These are phyloP conservation scores for Hevea brasiliensis DNA, from an alignment of 345 rosid species.

Conservation along the genomic window DNA sequence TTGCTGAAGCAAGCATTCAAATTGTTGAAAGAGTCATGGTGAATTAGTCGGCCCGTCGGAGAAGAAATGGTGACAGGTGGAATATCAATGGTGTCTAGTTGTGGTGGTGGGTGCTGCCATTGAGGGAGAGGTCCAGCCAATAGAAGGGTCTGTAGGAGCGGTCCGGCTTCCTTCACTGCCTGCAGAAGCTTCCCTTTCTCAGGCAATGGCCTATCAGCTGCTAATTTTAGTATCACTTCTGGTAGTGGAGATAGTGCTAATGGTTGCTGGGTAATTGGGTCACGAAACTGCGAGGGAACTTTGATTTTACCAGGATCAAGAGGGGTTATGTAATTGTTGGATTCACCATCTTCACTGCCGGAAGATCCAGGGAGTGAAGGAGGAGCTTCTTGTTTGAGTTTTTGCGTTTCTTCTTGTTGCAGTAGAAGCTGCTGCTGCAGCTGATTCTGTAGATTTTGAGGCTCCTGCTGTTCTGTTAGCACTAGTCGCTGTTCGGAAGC, in stretches of 20 bases:
- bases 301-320: not conserved
- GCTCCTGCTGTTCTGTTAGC: conserved; percentile 10
- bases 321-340: conserved; percentile 11
- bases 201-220: conserved; percentile 48
- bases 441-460: conserved; percentile 12
- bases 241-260: not conserved
- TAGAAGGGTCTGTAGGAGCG: conserved; percentile 62
- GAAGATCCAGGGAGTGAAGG: conserved; percentile 19
- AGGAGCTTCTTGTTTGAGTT: conserved; percentile 22
- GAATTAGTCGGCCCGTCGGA: conserved; percentile 21
- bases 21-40: conserved; percentile 37
- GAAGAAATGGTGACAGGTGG: conserved; percentile 62
- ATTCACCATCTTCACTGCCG: conserved; percentile 37
- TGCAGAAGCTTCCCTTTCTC: conserved; percentile 64
- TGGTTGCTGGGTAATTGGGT: conserved; percentile 12
- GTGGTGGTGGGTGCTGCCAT: conserved; percentile 81
- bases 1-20: conserved; percentile 19
- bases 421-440: conserved; percentile 8
- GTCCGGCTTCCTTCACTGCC: conserved; percentile 72
- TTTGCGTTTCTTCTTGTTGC: conserved; percentile 15
- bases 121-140: conserved; percentile 78
- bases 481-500: conserved; percentile 28
- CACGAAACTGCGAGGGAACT: conserved; percentile 8
- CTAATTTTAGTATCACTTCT: conserved; percentile 32
- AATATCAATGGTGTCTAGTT: conserved; percentile 53